Conservation (phyloP, 2,329 filamentous ascomycete genomes). For the Cladosporium sp. region DNA sequence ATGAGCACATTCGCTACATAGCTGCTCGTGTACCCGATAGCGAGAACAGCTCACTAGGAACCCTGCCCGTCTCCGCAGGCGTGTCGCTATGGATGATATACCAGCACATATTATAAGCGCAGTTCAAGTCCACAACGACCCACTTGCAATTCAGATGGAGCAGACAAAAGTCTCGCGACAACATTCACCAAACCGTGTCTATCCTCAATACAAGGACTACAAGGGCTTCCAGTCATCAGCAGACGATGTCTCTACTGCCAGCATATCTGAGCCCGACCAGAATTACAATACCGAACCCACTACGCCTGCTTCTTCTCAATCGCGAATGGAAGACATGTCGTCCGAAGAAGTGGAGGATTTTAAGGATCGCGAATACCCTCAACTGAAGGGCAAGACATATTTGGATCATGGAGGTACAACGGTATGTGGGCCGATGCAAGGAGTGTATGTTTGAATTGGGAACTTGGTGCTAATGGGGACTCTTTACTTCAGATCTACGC, state of each 20-base stretch:
- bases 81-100: slow-evolving; percentile 23
- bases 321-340: slow-evolving; percentile 27
- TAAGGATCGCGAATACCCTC: slow-evolving; percentile 39
- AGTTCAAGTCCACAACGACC: slow-evolving; percentile 16
- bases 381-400: slow-evolving; percentile 42
- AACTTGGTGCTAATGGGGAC: not conserved
- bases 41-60: not conserved
- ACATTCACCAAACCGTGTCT: not conserved
- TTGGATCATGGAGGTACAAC: slow-evolving; percentile 40
- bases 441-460: not conserved
- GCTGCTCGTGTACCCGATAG: not conserved
- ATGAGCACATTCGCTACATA: not conserved
- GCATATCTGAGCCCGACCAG: slow-evolving; percentile 29
- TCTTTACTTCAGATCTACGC: slow-evolving; percentile 47
- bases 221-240: slow-evolving; percentile 20
- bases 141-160: not conserved
- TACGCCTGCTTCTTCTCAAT: slow-evolving; percentile 30
- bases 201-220: not conserved
- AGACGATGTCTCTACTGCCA: slow-evolving; percentile 30
- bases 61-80: not conserved
- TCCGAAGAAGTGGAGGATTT: slow-evolving; percentile 37
- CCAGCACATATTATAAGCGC: slow-evolving; percentile 22
- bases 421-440: slow-evolving; percentile 20
- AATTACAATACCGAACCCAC: slow-evolving; percentile 35
- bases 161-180: not conserved